Base-by-base conservation (phyloP, 257 asterid species). In the Plantago major region DNA sequence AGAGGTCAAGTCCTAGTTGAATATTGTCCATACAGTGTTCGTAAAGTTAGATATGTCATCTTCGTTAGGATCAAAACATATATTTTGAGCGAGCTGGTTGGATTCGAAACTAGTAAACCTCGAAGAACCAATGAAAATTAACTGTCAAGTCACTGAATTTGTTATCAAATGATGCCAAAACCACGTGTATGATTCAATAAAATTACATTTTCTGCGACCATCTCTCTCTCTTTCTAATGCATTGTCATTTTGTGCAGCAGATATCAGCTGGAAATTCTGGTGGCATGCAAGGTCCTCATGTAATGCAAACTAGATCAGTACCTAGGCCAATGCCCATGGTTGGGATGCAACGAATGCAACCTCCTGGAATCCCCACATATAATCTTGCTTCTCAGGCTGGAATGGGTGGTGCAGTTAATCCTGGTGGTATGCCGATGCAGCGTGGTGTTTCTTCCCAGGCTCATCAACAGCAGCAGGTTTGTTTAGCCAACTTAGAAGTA, bases 391-490 rank as follows among this genome's bases (percentile, higher is more conserved):
- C 97, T 65, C 98, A 89, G 74, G 82, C 90, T 42, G 96, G 98
- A 57, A 90, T 83, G 87, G 83, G 87, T 40, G 82, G 83, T 71
- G 90, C 84, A 61, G 82, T 84, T 72, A 88, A 84, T 72, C 89
- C 96, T 10, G 90, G 89, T 43, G 81, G 78, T 76, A 84, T 92
- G 18, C 92, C 97, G 8, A 79, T 86, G 93, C 95, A 82, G 80
- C 79, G 98, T 11, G 98, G 96, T 73, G 97, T 78, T 69, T 71
- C 90, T 63, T 69, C 81, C 68, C 98, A 83, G 78, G 83, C 86
- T 64, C 95, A 90, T 74, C 98, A 82, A 76, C 98, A 92, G 81
- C 98, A 90, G 72, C 95, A 85, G 92, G 89, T 81, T 72, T 65
- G 72, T 65, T 67, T 46, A 47, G 30, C 65, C 7, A 60, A 48